Base-by-base conservation (phyloP, 768 basidiomycete genomes). In the Boletus sensibilis region DNA sequence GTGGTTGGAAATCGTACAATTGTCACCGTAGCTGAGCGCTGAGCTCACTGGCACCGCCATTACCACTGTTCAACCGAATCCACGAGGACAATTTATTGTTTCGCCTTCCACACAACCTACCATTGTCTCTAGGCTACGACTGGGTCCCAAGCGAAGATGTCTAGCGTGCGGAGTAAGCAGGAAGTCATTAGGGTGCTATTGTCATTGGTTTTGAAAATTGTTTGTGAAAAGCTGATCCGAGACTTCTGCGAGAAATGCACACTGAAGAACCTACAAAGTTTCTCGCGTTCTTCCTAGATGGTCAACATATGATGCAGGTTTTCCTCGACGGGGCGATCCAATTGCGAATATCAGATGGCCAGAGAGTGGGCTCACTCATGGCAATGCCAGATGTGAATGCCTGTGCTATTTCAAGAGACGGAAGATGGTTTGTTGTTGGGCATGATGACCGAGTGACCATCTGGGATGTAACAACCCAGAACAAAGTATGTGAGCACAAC, bases 301-400 rank as follows among this genome's bases (percentile, higher is more conserved):
- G 43, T 21, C 39, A 33, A n/a, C 54, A 56, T 25, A n/a, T 39
- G 29, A 60, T 50, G 16, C 50, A 45, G 9, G 48, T 58, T 41
- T 41, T 23, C 20, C 29, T 51, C 21, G n/a, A 38, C 16, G 39
- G 53, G 23, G 53, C 6, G 29, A 16, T 41, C n/a, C 33, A 51
- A 18, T 16, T 58, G 33, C 44, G 27, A 25, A 21, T 35, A 21
- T 46, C 49, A 13, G 58, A 59, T 21, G 58, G 46, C 44, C 50
- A 35, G 34, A 46, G 21, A 46, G 29, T 50, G 23, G 31, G 18
- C 29, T 53, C 31, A 31, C 45, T 29, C 29, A 60, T 60, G 29
- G 25, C 31, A 3, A 50, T 41, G 27, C 27, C 52, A n/a, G 37
- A 48, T 10, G 29, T 44, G 55, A 55, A 37, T n/a, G 18, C 43